Percentiles rank a stretch among this genome's conserved stretches.
Evolutionary conservation across 371 early-diverging fungal species (phyloP).

Genomic region (Mortierella sp.): DNA sequence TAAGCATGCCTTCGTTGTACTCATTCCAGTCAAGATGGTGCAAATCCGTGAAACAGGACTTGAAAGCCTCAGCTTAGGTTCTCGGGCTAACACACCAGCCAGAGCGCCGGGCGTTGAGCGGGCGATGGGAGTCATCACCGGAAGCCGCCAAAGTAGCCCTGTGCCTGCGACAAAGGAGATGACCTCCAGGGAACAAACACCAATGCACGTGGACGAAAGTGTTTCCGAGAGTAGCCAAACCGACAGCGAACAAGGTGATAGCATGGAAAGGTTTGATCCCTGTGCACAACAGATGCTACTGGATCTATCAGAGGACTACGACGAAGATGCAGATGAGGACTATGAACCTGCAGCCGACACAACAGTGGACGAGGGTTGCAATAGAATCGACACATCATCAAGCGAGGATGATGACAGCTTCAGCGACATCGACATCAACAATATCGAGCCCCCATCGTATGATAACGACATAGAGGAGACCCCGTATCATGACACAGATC

Average conservation of each 20-base stretch:
- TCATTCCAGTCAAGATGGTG: neutral
- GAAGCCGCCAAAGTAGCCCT: constrained; percentile 42
- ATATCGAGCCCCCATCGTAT: constrained; percentile 11
- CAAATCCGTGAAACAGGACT: constrained; percentile 27
- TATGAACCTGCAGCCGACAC: constrained; percentile 39
- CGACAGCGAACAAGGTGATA: constrained; percentile 3
- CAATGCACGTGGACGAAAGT: constrained; percentile 18
- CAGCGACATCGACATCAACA: constrained; percentile 26
- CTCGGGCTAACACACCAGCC: neutral
- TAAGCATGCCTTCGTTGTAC: neutral
- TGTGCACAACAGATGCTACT: neutral
- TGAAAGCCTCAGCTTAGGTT: constrained; percentile 33
- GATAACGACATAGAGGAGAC: neutral
- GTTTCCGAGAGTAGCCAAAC: neutral
- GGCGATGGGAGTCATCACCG: constrained; percentile 47
- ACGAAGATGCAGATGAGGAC: constrained; percentile 56
- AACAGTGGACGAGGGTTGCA: constrained; percentile 34
- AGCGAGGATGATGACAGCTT: constrained; percentile 38
- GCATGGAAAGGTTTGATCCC: constrained; percentile 6
- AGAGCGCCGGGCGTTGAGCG: constrained; percentile 22
- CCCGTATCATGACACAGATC: constrained; percentile 21
- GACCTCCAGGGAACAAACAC: constrained; percentile 18
- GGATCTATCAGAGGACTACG: constrained; percentile 20
- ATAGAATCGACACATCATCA: constrained; percentile 18
- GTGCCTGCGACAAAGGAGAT: neutral